Evolutionary conservation across 805 yeast species (phyloP).

Genomic region (Schizosaccharomyces osmophilus): DNA sequence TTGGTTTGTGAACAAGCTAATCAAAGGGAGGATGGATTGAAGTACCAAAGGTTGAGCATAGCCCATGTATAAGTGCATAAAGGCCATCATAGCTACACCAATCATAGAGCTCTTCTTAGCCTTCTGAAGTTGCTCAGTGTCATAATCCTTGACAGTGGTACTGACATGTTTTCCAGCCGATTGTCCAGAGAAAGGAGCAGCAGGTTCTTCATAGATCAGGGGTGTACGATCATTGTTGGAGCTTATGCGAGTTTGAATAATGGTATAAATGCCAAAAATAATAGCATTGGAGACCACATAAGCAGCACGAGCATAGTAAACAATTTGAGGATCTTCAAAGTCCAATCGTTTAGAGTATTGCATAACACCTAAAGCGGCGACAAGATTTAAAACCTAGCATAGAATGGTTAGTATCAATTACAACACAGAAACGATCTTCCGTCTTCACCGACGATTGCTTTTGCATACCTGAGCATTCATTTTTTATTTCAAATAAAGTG

Average conservation of each 20-base stretch:
- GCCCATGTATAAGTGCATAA: conserved; percentile 94
- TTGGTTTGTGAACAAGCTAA: conserved; percentile 72
- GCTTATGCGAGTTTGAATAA: conserved; percentile 23
- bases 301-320: conserved; percentile 49
- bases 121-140: conserved; percentile 13
- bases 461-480: background rate
- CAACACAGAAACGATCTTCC: too few species aligned
- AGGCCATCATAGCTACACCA: conserved; percentile 85
- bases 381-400: conserved; percentile 10
- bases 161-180: conserved; percentile 50
- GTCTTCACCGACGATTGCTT: background rate
- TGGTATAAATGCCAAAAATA: conserved; percentile 39
- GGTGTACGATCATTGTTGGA: background rate
- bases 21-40: conserved; percentile 79
- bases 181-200: conserved; percentile 55
- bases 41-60: conserved; percentile 90
- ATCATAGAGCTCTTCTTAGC: conserved; percentile 47
- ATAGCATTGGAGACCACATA: conserved; percentile 43
- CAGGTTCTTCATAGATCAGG: conserved; percentile 44
- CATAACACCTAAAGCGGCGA: conserved; percentile 87
- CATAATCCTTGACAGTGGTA: conserved; percentile 87
- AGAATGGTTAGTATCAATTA: background rate
- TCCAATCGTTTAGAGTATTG: conserved; percentile 74
- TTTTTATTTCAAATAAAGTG: background rate
- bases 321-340: conserved; percentile 56